phyloP scores from a whole-genome alignment of 352 stramenopile genomes.

The Phytopythium litorale region DNA sequence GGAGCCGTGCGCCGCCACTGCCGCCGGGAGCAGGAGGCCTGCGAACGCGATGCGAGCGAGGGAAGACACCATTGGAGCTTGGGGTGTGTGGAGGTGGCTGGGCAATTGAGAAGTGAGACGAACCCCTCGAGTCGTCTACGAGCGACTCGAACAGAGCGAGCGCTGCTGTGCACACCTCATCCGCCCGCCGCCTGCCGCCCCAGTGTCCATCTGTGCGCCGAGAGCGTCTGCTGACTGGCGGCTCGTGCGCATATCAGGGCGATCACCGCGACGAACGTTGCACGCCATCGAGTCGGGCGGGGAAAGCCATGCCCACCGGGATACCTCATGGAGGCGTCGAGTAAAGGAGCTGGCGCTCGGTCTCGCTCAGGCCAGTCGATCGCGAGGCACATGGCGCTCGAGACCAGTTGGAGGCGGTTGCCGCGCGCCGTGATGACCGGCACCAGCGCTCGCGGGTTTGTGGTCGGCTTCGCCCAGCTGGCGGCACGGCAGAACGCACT shows the following conservation, averaged over 20 bases:
- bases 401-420: neutral
- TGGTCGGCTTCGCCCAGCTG: neutral
- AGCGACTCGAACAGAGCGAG: neutral
- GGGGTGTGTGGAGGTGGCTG: neutral
- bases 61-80: neutral
- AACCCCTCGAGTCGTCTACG: neutral
- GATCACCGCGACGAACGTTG: neutral
- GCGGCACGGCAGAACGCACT: neutral
- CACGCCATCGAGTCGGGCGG: neutral
- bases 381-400: neutral
- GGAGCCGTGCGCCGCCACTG: slow-evolving; percentile 14
- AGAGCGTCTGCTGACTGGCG: slow-evolving; percentile 1
- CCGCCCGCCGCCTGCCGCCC: neutral
- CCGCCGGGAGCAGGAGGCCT: slow-evolving; percentile 5
- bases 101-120: neutral
- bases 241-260: neutral
- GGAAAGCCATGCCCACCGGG: neutral
- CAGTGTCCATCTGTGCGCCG: neutral
- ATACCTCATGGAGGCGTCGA: neutral
- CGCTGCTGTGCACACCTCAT: neutral
- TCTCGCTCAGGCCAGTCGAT: neutral
- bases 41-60: neutral
- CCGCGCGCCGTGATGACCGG: neutral
- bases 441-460: neutral
- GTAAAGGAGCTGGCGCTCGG: neutral